Conservation (phyloP, 345 rosid species). For the Sisymbrium irio region DNA sequence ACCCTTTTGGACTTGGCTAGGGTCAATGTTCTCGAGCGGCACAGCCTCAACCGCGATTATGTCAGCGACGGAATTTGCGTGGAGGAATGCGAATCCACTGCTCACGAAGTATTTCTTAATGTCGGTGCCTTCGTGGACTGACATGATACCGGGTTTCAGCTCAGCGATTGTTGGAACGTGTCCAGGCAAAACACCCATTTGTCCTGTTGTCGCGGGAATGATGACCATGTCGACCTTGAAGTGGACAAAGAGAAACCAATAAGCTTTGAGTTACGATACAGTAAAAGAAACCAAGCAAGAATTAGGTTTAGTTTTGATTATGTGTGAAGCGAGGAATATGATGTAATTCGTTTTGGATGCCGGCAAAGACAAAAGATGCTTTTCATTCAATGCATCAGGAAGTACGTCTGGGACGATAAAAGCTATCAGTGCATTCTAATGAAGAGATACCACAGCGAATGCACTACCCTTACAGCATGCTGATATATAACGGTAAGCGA, state of each 20-base stretch:
- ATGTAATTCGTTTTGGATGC: neutral
- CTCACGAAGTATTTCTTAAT: constrained; percentile 71
- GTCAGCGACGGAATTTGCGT: constrained; percentile 81
- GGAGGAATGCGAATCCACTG: constrained; percentile 86
- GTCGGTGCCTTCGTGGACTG: constrained; percentile 84
- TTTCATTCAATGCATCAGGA: neutral
- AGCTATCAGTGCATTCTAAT: neutral
- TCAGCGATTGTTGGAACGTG: constrained; percentile 85
- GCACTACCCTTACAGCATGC: neutral
- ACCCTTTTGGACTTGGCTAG: constrained; percentile 76
- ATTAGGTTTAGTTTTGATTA: neutral
- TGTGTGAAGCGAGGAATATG: neutral
- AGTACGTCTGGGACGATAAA: neutral
- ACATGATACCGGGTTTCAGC: constrained; percentile 80
- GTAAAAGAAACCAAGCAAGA: neutral
- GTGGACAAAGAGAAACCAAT: constrained; percentile 6
- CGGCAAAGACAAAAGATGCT: neutral
- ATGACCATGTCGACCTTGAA: constrained; percentile 93
- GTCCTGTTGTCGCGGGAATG: constrained; percentile 85
- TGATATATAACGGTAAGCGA: neutral
- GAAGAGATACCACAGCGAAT: neutral
- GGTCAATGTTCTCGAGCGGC: constrained; percentile 63
- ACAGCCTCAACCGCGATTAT: constrained; percentile 73
- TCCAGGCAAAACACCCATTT: constrained; percentile 92
- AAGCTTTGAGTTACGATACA: constrained; percentile 13